Evolutionary conservation across 2,329 filamentous ascomycete species (phyloP).

Genomic region (Esteya vermicola): DNA sequence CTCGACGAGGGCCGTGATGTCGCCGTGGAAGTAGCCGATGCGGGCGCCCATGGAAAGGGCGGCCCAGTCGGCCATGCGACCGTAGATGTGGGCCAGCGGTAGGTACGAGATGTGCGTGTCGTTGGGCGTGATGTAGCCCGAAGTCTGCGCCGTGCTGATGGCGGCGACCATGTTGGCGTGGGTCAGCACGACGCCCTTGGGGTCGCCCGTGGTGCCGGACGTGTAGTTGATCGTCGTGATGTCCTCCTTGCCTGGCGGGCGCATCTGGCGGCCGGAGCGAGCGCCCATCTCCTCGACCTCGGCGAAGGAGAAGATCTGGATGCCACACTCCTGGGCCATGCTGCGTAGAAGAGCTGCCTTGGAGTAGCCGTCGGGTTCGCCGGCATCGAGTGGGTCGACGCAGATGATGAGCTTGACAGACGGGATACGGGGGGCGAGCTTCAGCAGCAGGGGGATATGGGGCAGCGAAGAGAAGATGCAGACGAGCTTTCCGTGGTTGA

Average conservation of each 20-base stretch:
- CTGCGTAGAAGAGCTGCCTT: conserved; percentile 67
- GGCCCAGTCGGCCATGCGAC: conserved; percentile 67
- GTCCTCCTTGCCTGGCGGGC: conserved; percentile 59
- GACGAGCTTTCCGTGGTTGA: conserved; percentile 70
- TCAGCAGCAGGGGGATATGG: conserved; percentile 69
- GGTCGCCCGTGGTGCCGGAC: conserved; percentile 68
- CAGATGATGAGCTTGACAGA: conserved; percentile 77
- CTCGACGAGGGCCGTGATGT: conserved; percentile 73
- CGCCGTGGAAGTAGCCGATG: conserved; percentile 89
- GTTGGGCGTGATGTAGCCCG: conserved; percentile 30
- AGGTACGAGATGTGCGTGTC: conserved; percentile 75
- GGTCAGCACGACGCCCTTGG: conserved; percentile 72
- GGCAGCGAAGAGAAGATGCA: conserved; percentile 67
- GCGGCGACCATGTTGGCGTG: conserved; percentile 71
- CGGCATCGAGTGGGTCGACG: conserved; percentile 67
- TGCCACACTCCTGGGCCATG: conserved; percentile 58
- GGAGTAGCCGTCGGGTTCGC: conserved; percentile 61
- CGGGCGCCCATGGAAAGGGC: conserved; percentile 56
- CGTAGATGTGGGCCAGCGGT: conserved; percentile 87
- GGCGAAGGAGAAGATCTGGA: conserved; percentile 64
- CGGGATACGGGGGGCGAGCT: conserved; percentile 63
- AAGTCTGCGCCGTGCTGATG: conserved; percentile 44
- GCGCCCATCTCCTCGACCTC: conserved; percentile 74
- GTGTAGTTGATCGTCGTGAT: conserved; percentile 86
- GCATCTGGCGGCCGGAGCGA: conserved; percentile 53